Base-by-base conservation (phyloP, 805 yeast species). In the Lipomyces starkeyi region DNA sequence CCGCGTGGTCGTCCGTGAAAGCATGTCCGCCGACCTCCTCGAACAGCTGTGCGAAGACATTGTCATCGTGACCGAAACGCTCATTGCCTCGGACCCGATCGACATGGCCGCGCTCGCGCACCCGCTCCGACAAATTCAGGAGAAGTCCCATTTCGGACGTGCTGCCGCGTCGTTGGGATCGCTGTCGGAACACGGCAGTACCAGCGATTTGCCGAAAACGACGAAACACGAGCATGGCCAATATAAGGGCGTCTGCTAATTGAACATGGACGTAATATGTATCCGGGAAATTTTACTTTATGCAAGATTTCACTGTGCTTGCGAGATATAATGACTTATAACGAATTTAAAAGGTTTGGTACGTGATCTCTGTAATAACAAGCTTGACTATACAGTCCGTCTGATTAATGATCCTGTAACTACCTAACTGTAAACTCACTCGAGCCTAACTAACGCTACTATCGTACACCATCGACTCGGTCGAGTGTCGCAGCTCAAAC, bases 1-100 rank as follows among this genome's bases (percentile, higher is more conserved):
- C 71, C 86, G 98, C 75, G 91, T 93, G 32, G 97, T 93, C 14
- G 92, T 91, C 63, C 85, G 96, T 74, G 85, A 84, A 72, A 87
- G 89, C 64, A 80, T 93, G 77, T 83, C 90, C 59, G 81, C 88
- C 70, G 87, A 83, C 67, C 80, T 91, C 70, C 78, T 90, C 40
- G 89, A 87, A 72, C 63, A 60, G 17, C 65, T 69, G 37, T 58
- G 58, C 25, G 66, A 61, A 25, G 70, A 69, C 62, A 63, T 69
- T 35, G 40, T 69, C 20, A 29, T 34, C 32, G 47, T 64, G 3
- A 63, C 62, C 13, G 68, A 69, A 56, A 43, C 65, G 13, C 62
- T 69, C 27, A 61, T 64, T 17, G 29, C 63, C 29, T 59, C 60
- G 32, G 69, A 65, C 60, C 9, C 49, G 5, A 35, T 58, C 40